Conservation (phyloP, 192 early-diverging fungal genomes). For the Ramicandelaber brevisporus region DNA sequence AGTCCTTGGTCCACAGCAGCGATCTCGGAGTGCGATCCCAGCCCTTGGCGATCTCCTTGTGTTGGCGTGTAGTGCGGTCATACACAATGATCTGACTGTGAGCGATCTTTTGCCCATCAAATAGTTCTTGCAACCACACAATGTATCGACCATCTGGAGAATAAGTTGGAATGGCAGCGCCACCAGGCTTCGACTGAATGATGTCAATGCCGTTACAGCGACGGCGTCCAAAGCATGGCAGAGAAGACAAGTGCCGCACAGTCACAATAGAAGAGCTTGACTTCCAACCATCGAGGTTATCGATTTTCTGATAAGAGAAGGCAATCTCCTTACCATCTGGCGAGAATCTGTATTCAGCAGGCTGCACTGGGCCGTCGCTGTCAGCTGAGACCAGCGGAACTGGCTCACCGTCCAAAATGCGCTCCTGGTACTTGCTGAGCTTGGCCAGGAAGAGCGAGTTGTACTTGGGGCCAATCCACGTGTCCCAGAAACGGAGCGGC, state of each 20-base stretch:
- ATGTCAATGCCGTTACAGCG: no score
- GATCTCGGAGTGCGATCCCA: constrained; percentile 27
- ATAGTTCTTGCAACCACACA: constrained; percentile 47
- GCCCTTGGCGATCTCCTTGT: constrained; percentile 8
- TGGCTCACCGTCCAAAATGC: constrained; percentile 9
- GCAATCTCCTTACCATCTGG: constrained; percentile 35
- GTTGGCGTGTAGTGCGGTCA: constrained; percentile 2
- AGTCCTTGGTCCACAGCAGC: constrained; percentile 30
- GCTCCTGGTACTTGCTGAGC: constrained; percentile 6
- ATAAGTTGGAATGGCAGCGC: constrained; percentile 32
- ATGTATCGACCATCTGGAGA: constrained; percentile 30
- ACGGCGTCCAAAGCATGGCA: no score
- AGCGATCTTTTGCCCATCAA: constrained; percentile 47
- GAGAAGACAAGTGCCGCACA: no score
- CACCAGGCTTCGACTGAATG: constrained; percentile 19
- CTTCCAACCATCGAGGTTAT: constrained; percentile 38
- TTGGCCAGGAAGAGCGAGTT: constrained; percentile 28
- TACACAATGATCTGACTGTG: constrained; percentile 40
- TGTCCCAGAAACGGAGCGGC: constrained; percentile 67
- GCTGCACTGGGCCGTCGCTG: no score
- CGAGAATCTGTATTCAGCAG: constrained; percentile 33
- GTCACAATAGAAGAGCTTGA: constrained; percentile 56
- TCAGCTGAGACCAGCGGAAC: no score
- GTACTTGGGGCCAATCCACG: constrained; percentile 26
- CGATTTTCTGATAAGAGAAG: constrained; percentile 40